Evolutionary conservation across 495 filamentous ascomycete genomes (phyloP), one percentile per base, ranked within the genome.

Genomic region (Aspergillus olivimuriae): DNA sequence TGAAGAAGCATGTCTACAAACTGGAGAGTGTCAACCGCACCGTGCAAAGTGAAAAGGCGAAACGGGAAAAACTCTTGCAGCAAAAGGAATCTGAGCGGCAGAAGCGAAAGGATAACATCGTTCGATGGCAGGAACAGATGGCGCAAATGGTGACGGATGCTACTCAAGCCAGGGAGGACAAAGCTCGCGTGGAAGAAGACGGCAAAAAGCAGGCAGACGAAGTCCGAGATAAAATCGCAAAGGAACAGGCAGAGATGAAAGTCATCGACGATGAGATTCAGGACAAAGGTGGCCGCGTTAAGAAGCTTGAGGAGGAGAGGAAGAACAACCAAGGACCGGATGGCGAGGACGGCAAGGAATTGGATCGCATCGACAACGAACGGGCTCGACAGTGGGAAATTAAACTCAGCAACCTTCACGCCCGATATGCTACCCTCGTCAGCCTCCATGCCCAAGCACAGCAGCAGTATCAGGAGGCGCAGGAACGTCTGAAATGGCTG

Each of bases 21-120:
- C 72, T 92, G 17, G 89, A 95, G 53, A 81, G 87, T 22, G 70
- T 82, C 38, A 96, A 94, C 63, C 76, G 87, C 39, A 75, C 79
- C n/a, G 87, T 89, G 8, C 84, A 95, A 56, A 83, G 83, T 41
- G 80, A 81, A 53, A 87, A 84, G 56, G 70, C 76, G 1, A 83
- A 87, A 51, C 89, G 86, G 51, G 89, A 97, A 53, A 73, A 69
- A 50, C 48, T 77, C 23, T 58, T 84, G 24, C 74, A 78, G 41
- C 77, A 81, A 47, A 85, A 82, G 55, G 70, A 77, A 51, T 70
- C 71, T 4, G 80, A 85, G 44, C 69, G 79, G 34, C 68, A 75
- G 51, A 82, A 79, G 55, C 62, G 81, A 41, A 75, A 75, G 47
- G 70, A 75, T 28, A 81, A 85, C 36, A 76, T 80, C 35, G 38